phyloP scores from a whole-genome alignment of 164 flowering plant species.

The Liriodendron chinense region DNA sequence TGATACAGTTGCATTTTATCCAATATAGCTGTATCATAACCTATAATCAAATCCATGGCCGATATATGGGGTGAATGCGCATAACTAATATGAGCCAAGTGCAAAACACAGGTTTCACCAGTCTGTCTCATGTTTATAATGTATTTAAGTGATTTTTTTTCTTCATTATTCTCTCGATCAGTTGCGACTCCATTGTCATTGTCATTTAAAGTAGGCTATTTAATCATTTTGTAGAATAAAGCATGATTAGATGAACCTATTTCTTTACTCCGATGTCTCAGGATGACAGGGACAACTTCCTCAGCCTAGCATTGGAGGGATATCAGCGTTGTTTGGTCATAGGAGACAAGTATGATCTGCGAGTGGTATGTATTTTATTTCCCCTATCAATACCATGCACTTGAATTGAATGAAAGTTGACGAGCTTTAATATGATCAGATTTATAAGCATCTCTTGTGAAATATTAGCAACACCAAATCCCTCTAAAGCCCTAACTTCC shows the following conservation, averaged over 20 bases:
- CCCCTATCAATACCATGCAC: background rate
- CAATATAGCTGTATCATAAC: too few relatives aligned
- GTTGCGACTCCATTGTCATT: too few relatives aligned
- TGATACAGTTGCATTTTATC: too few relatives aligned
- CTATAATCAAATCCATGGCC: too few relatives aligned
- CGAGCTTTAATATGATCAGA: background rate
- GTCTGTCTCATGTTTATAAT: too few relatives aligned
- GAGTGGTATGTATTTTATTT: slow-evolving; percentile 60
- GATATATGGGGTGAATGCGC: too few relatives aligned
- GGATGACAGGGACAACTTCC: slow-evolving; percentile 93
- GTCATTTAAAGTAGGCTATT: too few relatives aligned
- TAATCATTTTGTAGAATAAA: background rate
- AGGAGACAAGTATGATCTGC: slow-evolving; percentile 86
- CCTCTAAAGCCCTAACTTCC: background rate
- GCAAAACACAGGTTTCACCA: too few relatives aligned
- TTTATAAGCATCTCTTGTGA: background rate
- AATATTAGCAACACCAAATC: background rate
- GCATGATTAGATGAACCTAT: background rate
- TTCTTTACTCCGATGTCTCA: slow-evolving; percentile 23
- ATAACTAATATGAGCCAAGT: too few relatives aligned
- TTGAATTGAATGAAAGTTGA: too few relatives aligned
- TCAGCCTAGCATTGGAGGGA: slow-evolving; percentile 79
- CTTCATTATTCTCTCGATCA: too few relatives aligned
- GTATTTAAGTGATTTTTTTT: too few relatives aligned
- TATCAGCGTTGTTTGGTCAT: slow-evolving; percentile 81